Conservation (phyloP, 768 basidiomycete species). For the Mrakia gelida region DNA sequence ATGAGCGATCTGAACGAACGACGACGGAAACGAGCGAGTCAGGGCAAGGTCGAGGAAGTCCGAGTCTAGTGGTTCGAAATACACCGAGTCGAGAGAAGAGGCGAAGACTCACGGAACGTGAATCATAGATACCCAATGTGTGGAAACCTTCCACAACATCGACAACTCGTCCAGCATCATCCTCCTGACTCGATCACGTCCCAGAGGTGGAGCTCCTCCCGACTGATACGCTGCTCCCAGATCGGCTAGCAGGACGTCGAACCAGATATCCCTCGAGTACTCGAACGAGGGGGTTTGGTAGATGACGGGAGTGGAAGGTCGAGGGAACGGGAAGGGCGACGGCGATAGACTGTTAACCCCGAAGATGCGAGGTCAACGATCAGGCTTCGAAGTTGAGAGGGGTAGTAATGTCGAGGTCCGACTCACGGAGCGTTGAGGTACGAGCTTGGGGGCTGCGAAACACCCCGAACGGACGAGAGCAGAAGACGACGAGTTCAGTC, state of each 20-base stretch:
- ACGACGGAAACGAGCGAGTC: too few species aligned
- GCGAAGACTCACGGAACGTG: background rate
- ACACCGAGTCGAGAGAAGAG: background rate
- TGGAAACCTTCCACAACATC: background rate
- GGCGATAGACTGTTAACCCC: background rate
- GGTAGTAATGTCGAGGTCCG: too few species aligned
- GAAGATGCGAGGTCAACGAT: background rate
- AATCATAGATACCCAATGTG: background rate
- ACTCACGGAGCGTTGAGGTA: conserved; percentile 1
- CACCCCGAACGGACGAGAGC: background rate
- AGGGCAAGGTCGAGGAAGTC: too few species aligned
- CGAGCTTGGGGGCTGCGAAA: background rate
- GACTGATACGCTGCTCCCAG: background rate
- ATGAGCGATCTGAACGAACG: background rate
- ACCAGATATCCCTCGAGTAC: background rate
- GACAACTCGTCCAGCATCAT: conserved; percentile 2
- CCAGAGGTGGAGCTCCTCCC: background rate
- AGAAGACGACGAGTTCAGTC: background rate
- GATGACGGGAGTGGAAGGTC: background rate
- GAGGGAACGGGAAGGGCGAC: background rate
- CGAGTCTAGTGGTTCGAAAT: too few species aligned
- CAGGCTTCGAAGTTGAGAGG: too few species aligned
- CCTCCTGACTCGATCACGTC: background rate
- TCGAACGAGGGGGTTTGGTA: conserved; percentile 3
- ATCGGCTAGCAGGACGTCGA: conserved; percentile 1